A percentile compares a stretch with the other conserved stretches of the same genome.
Evolutionary conservation across 495 filamentous ascomycete species (phyloP).

Genomic region (Aspergillus coremiiformis): DNA sequence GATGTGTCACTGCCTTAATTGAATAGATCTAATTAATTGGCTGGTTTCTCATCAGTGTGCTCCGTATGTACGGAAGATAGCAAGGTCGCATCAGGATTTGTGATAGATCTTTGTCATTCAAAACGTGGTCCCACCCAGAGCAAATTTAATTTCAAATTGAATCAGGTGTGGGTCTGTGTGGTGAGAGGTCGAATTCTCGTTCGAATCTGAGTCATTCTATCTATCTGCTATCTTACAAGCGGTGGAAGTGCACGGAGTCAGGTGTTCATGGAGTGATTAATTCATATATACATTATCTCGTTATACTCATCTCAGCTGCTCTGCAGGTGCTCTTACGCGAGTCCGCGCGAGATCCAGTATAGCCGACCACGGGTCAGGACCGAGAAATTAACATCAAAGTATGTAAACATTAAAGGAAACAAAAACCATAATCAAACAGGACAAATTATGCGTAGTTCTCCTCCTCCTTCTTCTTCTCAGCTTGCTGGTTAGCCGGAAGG

Average conservation of each 20-base stretch:
- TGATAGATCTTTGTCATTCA: background rate
- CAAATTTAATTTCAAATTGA: background rate
- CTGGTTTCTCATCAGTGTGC: no score
- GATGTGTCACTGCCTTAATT: no score
- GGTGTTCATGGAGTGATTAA: background rate
- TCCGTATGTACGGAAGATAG: background rate
- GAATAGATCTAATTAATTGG: no score
- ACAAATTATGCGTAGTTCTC: background rate
- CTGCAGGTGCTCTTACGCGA: background rate
- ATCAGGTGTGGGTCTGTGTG: background rate
- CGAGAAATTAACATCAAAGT: background rate
- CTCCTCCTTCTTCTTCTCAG: conserved; percentile 2
- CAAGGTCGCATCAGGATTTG: background rate
- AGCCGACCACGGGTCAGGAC: background rate
- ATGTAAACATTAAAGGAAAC: background rate
- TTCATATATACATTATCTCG: conserved; percentile 1
- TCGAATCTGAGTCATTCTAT: background rate
- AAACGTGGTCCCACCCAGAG: background rate
- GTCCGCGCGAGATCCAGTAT: background rate
- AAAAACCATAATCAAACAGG: background rate
- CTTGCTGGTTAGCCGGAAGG: background rate
- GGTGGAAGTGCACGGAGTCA: background rate
- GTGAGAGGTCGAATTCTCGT: no score
- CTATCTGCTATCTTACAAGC: no score
- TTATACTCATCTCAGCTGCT: background rate